These are phyloP conservation scores for Senna siamea DNA, from an alignment of 306 rosid species.

Conservation along the genomic window DNA sequence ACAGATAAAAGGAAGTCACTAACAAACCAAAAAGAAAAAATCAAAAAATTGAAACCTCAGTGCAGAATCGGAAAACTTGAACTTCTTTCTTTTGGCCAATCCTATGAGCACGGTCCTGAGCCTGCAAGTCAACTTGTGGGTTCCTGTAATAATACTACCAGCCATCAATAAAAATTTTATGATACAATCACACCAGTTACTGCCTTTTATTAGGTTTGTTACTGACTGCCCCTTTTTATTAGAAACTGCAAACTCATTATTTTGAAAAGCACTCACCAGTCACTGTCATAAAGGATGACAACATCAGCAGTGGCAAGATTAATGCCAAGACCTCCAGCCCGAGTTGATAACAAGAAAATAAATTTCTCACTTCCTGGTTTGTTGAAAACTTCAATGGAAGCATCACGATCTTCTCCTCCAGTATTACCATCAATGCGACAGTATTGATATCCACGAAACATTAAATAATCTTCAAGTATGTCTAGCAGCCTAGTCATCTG, in stretches of 20 bases:
- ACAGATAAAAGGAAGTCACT: background rate
- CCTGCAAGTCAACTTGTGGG: constrained; percentile 98
- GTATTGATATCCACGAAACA: constrained; percentile 83
- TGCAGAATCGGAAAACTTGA: constrained; percentile 96
- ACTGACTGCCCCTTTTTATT: too few relatives aligned
- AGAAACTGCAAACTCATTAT: constrained; percentile 1
- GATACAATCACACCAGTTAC: too few relatives aligned
- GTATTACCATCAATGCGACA: constrained; percentile 99
- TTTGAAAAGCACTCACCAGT: constrained; percentile 60
- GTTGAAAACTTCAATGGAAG: constrained; percentile 87
- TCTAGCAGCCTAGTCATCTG: constrained; percentile 98
- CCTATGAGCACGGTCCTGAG: constrained; percentile 99
- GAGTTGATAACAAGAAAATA: constrained; percentile 87
- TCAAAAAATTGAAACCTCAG: constrained; percentile 66
- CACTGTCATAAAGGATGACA: constrained; percentile 96
- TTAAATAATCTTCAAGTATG: constrained; percentile 95
- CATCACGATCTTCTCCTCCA: constrained; percentile 98
- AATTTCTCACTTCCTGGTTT: constrained; percentile 98
- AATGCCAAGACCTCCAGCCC: constrained; percentile 99
- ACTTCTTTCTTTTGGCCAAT: constrained; percentile 99
- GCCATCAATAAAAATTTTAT: constrained; percentile 30
- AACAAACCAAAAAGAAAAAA: background rate
- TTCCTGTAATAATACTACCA: constrained; percentile 61
- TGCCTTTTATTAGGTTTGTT: too few relatives aligned
- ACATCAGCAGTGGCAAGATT: constrained; percentile 99